phyloP scores from a whole-genome alignment of 1,284 basidiomycete species.

The Trametes polyzona region DNA sequence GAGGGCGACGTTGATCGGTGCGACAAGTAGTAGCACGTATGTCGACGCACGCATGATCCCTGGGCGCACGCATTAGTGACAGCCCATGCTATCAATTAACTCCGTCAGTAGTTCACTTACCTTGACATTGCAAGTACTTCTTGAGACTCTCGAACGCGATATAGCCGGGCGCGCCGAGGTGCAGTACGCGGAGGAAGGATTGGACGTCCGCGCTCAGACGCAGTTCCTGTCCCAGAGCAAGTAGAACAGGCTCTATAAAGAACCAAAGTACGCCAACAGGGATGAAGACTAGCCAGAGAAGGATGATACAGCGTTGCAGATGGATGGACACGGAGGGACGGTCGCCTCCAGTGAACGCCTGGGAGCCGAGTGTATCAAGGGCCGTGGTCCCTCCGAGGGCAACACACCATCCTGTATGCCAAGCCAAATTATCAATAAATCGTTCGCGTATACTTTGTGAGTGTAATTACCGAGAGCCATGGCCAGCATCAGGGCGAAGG shows the following conservation, averaged over 20 bases:
- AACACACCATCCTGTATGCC: slow-evolving; percentile 65
- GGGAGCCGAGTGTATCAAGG: slow-evolving; percentile 76
- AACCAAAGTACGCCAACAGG: slow-evolving; percentile 66
- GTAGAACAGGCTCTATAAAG: slow-evolving; percentile 60
- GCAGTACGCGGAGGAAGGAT: slow-evolving; percentile 62
- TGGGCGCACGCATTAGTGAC: slow-evolving; percentile 30
- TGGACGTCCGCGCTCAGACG: slow-evolving; percentile 63
- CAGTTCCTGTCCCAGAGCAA: slow-evolving; percentile 63
- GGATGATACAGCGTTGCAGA: slow-evolving; percentile 65
- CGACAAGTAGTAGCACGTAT: slow-evolving; percentile 57
- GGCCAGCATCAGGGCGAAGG: slow-evolving; percentile 76
- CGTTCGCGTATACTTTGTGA: neutral
- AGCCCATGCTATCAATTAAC: neutral
- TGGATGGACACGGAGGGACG: slow-evolving; percentile 64
- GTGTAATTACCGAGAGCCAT: slow-evolving; percentile 64
- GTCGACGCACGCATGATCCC: slow-evolving; percentile 79
- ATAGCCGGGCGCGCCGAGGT: slow-evolving; percentile 70
- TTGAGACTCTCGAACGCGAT: slow-evolving; percentile 78
- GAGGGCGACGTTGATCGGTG: slow-evolving; percentile 64
- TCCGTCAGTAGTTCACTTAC: slow-evolving; percentile 40
- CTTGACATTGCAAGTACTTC: slow-evolving; percentile 81
- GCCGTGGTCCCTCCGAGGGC: slow-evolving; percentile 79
- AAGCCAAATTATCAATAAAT: neutral
- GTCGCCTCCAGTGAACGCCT: slow-evolving; percentile 68
- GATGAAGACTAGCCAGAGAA: slow-evolving; percentile 65